phyloP scores from a whole-genome alignment of 164 flowering plant species.

The Stephania cephalantha region DNA sequence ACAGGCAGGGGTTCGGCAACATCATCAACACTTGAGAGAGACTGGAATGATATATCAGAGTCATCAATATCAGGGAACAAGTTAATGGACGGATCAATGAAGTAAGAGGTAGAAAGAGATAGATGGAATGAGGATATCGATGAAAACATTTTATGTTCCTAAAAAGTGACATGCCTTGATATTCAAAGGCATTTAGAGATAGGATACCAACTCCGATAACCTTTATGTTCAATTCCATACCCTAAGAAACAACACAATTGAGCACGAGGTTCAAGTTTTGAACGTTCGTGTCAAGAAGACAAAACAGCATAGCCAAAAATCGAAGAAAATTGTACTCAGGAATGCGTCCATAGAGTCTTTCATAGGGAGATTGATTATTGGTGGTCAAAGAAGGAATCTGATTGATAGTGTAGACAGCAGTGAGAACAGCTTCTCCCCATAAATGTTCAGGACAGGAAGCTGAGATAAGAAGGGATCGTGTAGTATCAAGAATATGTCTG shows the following conservation, averaged over 20 bases:
- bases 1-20: no score
- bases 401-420: not conserved
- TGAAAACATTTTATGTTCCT: no score
- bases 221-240: not conserved
- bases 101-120: no score
- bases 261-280: not conserved
- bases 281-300: not conserved
- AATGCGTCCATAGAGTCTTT: not conserved
- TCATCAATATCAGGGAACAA: no score
- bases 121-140: no score
- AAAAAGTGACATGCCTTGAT: no score
- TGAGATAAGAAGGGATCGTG: not conserved
- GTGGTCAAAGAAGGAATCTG: not conserved
- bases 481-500: not conserved
- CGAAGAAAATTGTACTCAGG: not conserved
- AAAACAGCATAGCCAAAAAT: not conserved
- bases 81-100: no score
- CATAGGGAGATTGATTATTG: not conserved
- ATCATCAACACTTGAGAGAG: no score
- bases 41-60: no score
- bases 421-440: not conserved
- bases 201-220: no score
- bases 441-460: not conserved
- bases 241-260: not conserved
- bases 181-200: no score